Base-by-base conservation (phyloP, 2,329 filamentous ascomycete genomes). In the Claviceps spartinae region DNA sequence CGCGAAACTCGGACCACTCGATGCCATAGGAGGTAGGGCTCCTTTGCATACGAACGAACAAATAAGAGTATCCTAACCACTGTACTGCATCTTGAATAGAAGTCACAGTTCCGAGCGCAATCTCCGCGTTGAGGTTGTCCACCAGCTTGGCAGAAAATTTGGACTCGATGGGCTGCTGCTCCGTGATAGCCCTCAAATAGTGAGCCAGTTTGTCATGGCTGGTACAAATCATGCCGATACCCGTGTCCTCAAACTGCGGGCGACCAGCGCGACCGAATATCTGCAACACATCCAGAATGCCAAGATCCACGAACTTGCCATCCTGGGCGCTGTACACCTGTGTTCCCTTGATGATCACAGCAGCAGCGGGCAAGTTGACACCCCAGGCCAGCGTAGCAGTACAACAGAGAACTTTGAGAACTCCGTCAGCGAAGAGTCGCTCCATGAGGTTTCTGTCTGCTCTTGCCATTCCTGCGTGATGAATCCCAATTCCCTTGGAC, bases 231-330 rank as follows among this genome's bases (percentile, higher is more conserved):
- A 96, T 96, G 57, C 94, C 94, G 59, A 97, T 95, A 74, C 93
- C 93, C 38, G 86, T 93, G 62, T 97, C 93, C 64, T 97, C 90
- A 60, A 96, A 98, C 64, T 98, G 93, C 42, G 94, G 93, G 66
- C 93, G 86, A 74, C 93, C 93, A 54, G 93, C 94, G 77, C 93
- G 90, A 73, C 93, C 93, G 63, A 98, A 98, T 54, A 98, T 98
- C 65, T 98, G 93, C 52, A 98, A 74, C 16, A 98, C 93, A 65
- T 98, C 93, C 2, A 98, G 77, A 58, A 98, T 98, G 3, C 93
- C 91, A 5, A 98, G 76, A 63, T 98, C 93, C 20, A 96, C 85
- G 60, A 96, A 97, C 67, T 95, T 95, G 67, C 93, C 93, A 50
- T 95, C 91, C 65, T 96, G 88, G 0, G 93, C 85, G 65, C 90